Percentiles rank a stretch among this genome's conserved stretches.
phyloP scores from a whole-genome alignment of 1,139 yeast genomes.

The Candida neerlandica region DNA sequence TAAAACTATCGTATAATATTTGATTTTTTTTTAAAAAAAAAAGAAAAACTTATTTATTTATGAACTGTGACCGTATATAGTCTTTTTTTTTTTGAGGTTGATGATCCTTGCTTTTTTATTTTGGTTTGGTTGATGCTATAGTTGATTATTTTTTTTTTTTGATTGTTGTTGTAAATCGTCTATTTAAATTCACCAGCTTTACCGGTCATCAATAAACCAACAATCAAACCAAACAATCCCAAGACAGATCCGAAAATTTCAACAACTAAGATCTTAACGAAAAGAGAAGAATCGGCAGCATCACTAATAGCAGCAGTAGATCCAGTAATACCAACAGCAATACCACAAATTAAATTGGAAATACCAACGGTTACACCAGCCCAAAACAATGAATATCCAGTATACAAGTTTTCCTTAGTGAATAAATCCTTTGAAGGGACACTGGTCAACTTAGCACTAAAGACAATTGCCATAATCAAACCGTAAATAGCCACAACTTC shows the following conservation, averaged over 20 bases:
- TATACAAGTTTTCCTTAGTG: conserved; percentile 86
- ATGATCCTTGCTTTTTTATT: too few species aligned
- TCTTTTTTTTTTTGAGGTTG: too few species aligned
- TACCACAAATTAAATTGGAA: conserved; percentile 92
- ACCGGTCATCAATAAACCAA: conserved; percentile 95
- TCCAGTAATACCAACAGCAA: conserved; percentile 97
- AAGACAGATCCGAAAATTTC: conserved; percentile 96
- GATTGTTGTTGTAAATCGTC: not conserved
- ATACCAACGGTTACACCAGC: conserved; percentile 96
- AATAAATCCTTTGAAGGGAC: conserved; percentile 64
- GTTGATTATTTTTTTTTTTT: too few species aligned
- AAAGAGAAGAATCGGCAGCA: conserved; percentile 94
- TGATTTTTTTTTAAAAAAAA: too few species aligned
- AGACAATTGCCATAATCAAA: conserved; percentile 96
- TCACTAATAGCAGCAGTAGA: conserved; percentile 97
- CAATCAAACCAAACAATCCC: conserved; percentile 93
- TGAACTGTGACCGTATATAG: not conserved
- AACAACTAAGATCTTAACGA: conserved; percentile 93
- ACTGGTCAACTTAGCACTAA: conserved; percentile 81
- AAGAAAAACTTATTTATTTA: too few species aligned
- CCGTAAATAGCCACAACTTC: conserved; percentile 99
- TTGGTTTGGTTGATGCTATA: not conserved
- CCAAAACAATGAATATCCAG: conserved; percentile 96
- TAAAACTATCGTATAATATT: not conserved
- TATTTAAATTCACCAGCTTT: conserved; percentile 77